Conservation (phyloP, 345 rosid species). For the Moricandia arvensis region DNA sequence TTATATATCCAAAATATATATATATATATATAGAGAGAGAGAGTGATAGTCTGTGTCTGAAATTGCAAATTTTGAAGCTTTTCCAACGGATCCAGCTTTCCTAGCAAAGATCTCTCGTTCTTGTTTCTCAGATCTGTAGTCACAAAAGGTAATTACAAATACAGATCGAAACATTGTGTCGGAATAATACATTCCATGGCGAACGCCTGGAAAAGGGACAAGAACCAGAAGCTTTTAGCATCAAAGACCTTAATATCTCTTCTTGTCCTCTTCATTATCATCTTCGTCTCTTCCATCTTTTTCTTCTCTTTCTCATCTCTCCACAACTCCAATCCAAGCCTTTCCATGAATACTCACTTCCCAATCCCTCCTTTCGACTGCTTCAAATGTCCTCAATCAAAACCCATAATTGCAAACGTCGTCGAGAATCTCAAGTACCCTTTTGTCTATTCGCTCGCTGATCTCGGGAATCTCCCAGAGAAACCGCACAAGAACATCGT, state of each 20-base stretch:
- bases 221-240: constrained; percentile 50
- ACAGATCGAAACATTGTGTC: constrained; percentile 2
- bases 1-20: no score
- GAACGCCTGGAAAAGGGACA: constrained; percentile 71
- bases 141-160: background rate
- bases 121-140: constrained; percentile 17
- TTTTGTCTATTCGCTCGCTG: constrained; percentile 78
- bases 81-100: no score
- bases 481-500: constrained; percentile 97
- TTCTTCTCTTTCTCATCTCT: constrained; percentile 21
- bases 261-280: constrained; percentile 45
- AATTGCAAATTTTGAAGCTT: no score
- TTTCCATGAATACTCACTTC: constrained; percentile 23
- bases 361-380: constrained; percentile 66
- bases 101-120: background rate
- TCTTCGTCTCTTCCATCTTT: constrained; percentile 48
- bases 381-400: constrained; percentile 65
- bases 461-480: constrained; percentile 80
- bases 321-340: constrained; percentile 22
- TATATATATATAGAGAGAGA: no score
- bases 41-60: no score
- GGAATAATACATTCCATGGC: constrained; percentile 44
- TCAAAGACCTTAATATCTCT: constrained; percentile 49
- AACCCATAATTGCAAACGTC: constrained; percentile 79
- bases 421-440: constrained; percentile 84